Conservation (phyloP, 2,329 filamentous ascomycete species). For the Dactylellina haptotyla region DNA sequence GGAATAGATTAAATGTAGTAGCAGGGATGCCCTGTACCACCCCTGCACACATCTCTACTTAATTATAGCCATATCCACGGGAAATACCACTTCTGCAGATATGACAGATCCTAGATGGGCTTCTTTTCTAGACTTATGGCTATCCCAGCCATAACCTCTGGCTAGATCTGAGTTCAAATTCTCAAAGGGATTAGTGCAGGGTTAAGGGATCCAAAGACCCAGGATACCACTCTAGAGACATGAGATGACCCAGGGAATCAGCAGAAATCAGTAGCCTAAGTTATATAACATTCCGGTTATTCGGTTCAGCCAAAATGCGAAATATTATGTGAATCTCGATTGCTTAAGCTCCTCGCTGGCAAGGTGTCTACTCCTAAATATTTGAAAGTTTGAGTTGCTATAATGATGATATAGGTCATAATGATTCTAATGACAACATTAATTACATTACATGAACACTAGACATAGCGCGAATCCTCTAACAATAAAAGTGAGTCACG, state of each 20-base stretch:
- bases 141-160: neutral
- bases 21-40: slow-evolving; percentile 41
- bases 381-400: neutral
- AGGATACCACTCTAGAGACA: too few species aligned
- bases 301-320: slow-evolving; percentile 50
- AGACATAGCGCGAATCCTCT: too few species aligned
- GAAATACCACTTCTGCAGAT: slow-evolving; percentile 5
- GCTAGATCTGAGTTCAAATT: neutral
- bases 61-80: slow-evolving; percentile 47
- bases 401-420: neutral
- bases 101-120: neutral
- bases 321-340: neutral
- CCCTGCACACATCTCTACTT: slow-evolving; percentile 22
- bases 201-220: too few species aligned
- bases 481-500: too few species aligned
- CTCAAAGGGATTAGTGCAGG: neutral
- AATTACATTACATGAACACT: neutral
- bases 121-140: neutral
- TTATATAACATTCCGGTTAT: slow-evolving; percentile 25
- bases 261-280: slow-evolving; percentile 29
- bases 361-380: too few species aligned
- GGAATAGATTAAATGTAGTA: slow-evolving; percentile 48
- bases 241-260: too few species aligned
- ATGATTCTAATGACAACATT: neutral
- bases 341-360: too few species aligned